A percentile compares a stretch with the other conserved stretches of the same genome.
Conservation (phyloP, 768 basidiomycete species). For the Termitomyces sp. region DNA sequence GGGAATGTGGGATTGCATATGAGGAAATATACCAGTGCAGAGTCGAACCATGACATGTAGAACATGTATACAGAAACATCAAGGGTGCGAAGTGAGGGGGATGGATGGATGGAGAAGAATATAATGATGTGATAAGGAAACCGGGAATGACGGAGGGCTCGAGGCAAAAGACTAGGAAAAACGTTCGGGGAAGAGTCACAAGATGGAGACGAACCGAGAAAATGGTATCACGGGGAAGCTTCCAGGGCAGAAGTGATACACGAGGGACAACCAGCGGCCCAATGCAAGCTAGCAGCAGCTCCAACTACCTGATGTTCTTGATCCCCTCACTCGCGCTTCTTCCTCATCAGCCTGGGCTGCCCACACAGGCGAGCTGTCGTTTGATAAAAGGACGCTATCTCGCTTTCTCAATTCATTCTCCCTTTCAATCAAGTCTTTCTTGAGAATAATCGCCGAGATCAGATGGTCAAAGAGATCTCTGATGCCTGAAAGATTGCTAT, state of each 20-base stretch:
- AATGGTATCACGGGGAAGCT: not conserved
- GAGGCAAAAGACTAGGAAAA: not conserved
- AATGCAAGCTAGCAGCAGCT: constrained; percentile 62
- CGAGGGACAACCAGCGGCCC: constrained; percentile 6
- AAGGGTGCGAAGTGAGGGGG: constrained; percentile 9
- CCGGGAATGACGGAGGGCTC: constrained; percentile 7
- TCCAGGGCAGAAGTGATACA: constrained; percentile 1
- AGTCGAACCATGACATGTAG: constrained; percentile 10
- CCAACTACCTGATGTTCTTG: constrained; percentile 51
- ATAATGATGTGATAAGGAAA: constrained; percentile 16
- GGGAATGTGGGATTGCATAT: not conserved
- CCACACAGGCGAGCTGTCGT: constrained; percentile 63
- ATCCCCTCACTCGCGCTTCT: constrained; percentile 54
- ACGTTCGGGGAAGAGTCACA: not conserved
- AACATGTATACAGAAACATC: constrained; percentile 17
- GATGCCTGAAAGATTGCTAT: constrained; percentile 50
- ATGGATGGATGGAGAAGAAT: constrained; percentile 16
- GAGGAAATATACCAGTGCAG: not conserved
- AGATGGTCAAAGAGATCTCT: constrained; percentile 74
- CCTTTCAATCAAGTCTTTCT: constrained; percentile 72
- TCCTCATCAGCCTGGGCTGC: constrained; percentile 77
- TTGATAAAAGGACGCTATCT: constrained; percentile 76
- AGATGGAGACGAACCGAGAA: constrained; percentile 7
- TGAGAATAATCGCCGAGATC: constrained; percentile 72
- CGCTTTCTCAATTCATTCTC: constrained; percentile 77